A percentile compares a stretch with the other conserved stretches of the same genome.
Conservation (phyloP, 768 basidiomycete genomes). For the Agaricus subrufescens region DNA sequence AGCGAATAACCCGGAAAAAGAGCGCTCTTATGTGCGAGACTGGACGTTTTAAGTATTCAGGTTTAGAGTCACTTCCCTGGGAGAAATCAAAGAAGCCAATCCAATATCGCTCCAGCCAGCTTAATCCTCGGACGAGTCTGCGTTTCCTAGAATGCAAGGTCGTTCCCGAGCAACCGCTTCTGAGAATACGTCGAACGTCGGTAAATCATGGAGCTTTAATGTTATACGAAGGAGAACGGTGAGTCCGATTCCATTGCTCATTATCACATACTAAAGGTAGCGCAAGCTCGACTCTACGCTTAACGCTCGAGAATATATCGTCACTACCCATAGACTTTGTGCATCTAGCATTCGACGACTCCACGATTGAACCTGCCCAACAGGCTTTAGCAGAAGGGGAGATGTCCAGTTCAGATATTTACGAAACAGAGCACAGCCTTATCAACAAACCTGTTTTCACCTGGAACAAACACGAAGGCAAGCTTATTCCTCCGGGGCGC, state of each 20-base stretch:
- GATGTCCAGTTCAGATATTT: conserved; percentile 77
- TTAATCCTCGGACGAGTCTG: conserved; percentile 22
- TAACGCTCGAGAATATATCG: conserved; percentile 91
- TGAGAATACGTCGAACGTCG: conserved; percentile 84
- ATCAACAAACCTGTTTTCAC: conserved; percentile 75
- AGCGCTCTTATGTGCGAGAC: conserved; percentile 61
- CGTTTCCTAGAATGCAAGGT: conserved; percentile 79
- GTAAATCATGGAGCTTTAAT: conserved; percentile 91
- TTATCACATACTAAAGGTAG: background rate
- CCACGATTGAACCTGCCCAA: conserved; percentile 73
- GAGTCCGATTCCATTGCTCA: conserved; percentile 18
- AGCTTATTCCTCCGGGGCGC: conserved; percentile 62
- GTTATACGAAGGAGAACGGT: conserved; percentile 95
- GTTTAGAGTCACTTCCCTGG: conserved; percentile 69
- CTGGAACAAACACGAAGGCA: conserved; percentile 55
- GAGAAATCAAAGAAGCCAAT: conserved; percentile 40
- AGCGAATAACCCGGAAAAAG: conserved; percentile 48
- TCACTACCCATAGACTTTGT: conserved; percentile 79
- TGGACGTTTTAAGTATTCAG: conserved; percentile 68
- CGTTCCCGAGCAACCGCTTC: conserved; percentile 80
- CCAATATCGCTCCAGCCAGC: conserved; percentile 31
- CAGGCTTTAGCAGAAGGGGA: conserved; percentile 76
- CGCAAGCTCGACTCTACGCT: conserved; percentile 71
- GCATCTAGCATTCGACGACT: conserved; percentile 85
- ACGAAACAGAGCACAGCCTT: conserved; percentile 86